Evolutionary conservation across 768 basidiomycete species (phyloP), one percentile per base, ranked within the genome.

Genomic region (Suillus alpinus): DNA sequence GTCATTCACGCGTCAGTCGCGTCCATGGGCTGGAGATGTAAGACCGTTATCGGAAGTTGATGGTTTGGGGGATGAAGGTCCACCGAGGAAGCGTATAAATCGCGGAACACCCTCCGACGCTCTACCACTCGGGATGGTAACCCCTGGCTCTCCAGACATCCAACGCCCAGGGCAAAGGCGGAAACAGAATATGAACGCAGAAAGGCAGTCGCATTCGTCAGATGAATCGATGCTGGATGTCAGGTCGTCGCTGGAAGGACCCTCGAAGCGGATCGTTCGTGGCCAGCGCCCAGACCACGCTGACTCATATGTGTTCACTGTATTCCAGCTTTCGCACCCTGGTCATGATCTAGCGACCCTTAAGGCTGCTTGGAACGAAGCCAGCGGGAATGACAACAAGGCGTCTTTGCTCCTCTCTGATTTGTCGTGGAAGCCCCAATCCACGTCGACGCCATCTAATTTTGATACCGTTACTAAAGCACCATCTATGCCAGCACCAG

Each of bases 71-170:
- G 83, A 86, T 23, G 83, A 83, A 16, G 88, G 84, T 14, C 88
- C 86, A 41, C 89, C 90, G 55, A 85, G 86, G 61, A 92, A 92
- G 76, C 85, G 85, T 65, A 67, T 84, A 43, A 86, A 91, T 69
- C 78, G 77, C 62, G 86, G 86, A 32, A 72, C 74, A 55, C 72
- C 76, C 29, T 61, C 74, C 46, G 75, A 78, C 68, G 61, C 75
- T 58, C 72, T 71, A 39, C 66, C 68, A 34, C 51, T 62, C 29
- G 60, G 60, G 56, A 36, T 61, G 26, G 59, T 58, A 51, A 46
- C 62, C 13, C 84, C 85, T 46, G 78, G 75, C 40, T 88, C 90
- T 18, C 89, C 89, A 14, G 83, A 82, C 40, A 77, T 88, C 41
- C 80, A 81, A 59, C 80, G 81, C 55, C 73, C 78, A 20, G 84